Evolutionary conservation across 1,139 yeast genomes (phyloP).

Genomic region (Yamadazyma taylorii): DNA sequence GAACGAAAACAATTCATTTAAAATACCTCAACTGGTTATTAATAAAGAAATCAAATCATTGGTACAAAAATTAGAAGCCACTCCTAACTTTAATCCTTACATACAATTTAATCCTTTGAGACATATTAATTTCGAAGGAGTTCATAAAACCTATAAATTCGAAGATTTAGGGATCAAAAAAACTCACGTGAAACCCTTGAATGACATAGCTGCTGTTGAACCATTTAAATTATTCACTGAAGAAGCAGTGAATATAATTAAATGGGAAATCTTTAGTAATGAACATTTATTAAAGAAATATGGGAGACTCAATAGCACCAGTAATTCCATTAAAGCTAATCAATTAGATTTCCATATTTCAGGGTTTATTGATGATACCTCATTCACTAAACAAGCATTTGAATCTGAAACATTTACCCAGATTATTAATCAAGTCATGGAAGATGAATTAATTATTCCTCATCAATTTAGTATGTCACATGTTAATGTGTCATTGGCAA

Average conservation of each 20-base stretch:
- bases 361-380: constrained; percentile 25
- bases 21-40: constrained; percentile 25
- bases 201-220: constrained; percentile 29
- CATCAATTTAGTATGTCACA: constrained; percentile 26
- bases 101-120: constrained; percentile 25
- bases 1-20: constrained; percentile 19
- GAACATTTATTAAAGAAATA: constrained; percentile 24
- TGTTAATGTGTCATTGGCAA: constrained; percentile 26
- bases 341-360: constrained; percentile 29
- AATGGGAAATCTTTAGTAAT: constrained; percentile 30
- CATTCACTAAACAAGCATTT: constrained; percentile 25
- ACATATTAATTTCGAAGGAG: constrained; percentile 28
- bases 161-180: constrained; percentile 27
- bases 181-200: constrained; percentile 25
- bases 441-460: constrained; percentile 20
- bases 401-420: constrained; percentile 19
- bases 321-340: constrained; percentile 21
- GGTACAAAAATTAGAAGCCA: constrained; percentile 19
- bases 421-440: constrained; percentile 23
- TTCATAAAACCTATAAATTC: too few relatives aligned
- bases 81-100: constrained; percentile 25
- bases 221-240: constrained; percentile 31
- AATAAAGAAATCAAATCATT: constrained; percentile 23
- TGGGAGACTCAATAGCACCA: constrained; percentile 23
- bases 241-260: constrained; percentile 31